Base-by-base conservation (phyloP, 2,329 filamentous ascomycete genomes). In the Aspergillus sp. region DNA sequence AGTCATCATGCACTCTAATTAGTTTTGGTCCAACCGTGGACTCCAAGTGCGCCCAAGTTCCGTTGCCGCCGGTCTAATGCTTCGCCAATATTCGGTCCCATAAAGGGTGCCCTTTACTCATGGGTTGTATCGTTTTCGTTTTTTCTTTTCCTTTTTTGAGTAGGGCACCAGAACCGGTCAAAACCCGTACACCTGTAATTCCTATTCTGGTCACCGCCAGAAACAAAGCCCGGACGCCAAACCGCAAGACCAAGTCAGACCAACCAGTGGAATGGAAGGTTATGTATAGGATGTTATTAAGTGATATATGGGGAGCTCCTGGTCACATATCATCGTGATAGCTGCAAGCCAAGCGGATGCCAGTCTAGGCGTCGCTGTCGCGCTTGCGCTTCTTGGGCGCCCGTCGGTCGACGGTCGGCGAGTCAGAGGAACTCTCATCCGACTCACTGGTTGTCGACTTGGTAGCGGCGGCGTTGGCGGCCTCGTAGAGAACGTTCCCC, bases 321-420 rank as follows among this genome's bases (percentile, higher is more conserved):
- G 72, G 74, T 76, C 75, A 71, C 76, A 68, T 78, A 66, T 70
- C 68, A 67, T 76, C 74, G 67, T 76, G 67, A 74, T 67, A 62
- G 64, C 61, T 60, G 55, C 61, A 65, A 63, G 58, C 53, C 21
- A 50, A 41, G 57, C 54, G 55, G 51, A 63, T 53, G 50, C 45
- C 59, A 30, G 55, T 58, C 79, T 81, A 90, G 60, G 88, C 85
- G 43, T 85, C 85, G 68, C 82, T 80, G 63, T 84, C 81, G 74
- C 91, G 88, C 86, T 89, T 91, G 78, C 88, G 85, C 89, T 94
- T 95, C 84, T 91, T 91, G 81, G 87, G 86, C 74, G 83, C 71
- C 64, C 80, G 79, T 65, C 79, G 79, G 59, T 82, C 78, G 25
- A 65, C 66, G 17, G 74, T 72, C 15, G 72, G 59, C 13, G 69